phyloP scores from a whole-genome alignment of 2,329 filamentous ascomycete species.

The Leptographium lundbergii region DNA sequence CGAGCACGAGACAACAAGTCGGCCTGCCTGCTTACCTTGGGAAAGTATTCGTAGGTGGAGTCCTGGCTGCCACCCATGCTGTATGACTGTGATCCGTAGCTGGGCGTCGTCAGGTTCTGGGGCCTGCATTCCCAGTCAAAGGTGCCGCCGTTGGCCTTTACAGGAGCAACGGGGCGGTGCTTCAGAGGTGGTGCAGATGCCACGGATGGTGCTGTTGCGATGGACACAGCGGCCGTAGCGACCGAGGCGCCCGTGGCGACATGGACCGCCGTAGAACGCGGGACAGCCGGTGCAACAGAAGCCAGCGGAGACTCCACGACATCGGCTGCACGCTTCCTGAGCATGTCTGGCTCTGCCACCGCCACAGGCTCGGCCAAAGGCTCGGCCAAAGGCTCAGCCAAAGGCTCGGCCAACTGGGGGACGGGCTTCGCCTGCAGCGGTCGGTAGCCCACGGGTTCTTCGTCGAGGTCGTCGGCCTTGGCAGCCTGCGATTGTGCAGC shows the following conservation, averaged over 20 bases:
- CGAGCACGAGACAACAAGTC: neutral
- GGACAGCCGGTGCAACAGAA: too few species aligned
- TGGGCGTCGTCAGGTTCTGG: constrained; percentile 42
- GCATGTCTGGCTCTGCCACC: too few species aligned
- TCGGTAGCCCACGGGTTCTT: constrained; percentile 18
- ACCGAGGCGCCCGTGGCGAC: too few species aligned
- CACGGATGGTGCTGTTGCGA: neutral
- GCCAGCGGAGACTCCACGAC: too few species aligned
- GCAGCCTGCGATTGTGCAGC: constrained; percentile 24
- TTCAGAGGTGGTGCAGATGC: neutral
- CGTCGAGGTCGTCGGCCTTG: constrained; percentile 13
- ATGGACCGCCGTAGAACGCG: too few species aligned
- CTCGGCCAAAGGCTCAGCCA: too few species aligned
- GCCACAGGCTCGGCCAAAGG: too few species aligned
- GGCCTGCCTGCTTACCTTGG: constrained; percentile 31
- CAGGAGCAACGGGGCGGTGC: constrained; percentile 11
- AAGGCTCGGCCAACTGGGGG: too few species aligned
- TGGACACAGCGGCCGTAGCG: neutral
- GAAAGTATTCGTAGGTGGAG: constrained; percentile 60
- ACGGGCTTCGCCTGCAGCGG: constrained; percentile 5
- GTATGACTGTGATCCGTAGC: constrained; percentile 33
- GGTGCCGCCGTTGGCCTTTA: constrained; percentile 21
- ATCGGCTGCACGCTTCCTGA: too few species aligned
- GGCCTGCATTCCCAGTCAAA: constrained; percentile 38
- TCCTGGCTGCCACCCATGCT: constrained; percentile 55